Evolutionary conservation across 2,329 filamentous ascomycete genomes (phyloP), one percentile per base, ranked within the genome.

Genomic region (Blastomyces silverae): DNA sequence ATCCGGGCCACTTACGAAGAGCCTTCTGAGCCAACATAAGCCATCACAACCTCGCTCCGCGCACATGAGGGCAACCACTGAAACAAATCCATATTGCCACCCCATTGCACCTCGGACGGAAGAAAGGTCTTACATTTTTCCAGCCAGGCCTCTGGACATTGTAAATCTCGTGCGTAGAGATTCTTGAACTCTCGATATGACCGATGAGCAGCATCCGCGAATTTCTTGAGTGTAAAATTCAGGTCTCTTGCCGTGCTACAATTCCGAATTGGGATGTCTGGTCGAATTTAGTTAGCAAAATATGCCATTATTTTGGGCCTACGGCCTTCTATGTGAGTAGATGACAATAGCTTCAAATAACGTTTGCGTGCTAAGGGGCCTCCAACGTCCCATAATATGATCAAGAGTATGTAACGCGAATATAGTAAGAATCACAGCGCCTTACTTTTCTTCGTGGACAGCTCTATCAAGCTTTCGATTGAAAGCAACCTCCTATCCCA

Each of bases 11-110:
- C 71, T 15, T 64, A 73, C 71, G 70, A 71, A 39, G 72, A 73
- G 46, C 71, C 73, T 64, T 73, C 70, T 55, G 73, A 74, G 2
- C 75, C 75, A 44, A 76, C 71, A 68, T 76, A 76, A 34, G 72
- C 74, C 75, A 76, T 76, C 69, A 76, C 71, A 31, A 76, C 75
- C 62, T 76, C 75, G 61, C 74, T 74, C 8, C 71, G 63, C 11
- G 72, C 73, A 58, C 73, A 74, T 31, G 71, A 71, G 25, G 75
- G 74, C 22, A 76, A 66, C 68, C 71, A 73, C 62, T 74, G 73
- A 65, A 76, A 76, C 22, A 76, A 66, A 61, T 76, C 74, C 56
- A 76, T 67, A 15, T 72, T 69, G 15, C 74, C 74, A 50, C 73
- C 69, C 69, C 72, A 74, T 65, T 72, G 72, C 34, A 75, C 66